These are phyloP conservation scores for Alternaria sp. DNA, from an alignment of 2,329 filamentous ascomycete genomes.

Conservation along the genomic window DNA sequence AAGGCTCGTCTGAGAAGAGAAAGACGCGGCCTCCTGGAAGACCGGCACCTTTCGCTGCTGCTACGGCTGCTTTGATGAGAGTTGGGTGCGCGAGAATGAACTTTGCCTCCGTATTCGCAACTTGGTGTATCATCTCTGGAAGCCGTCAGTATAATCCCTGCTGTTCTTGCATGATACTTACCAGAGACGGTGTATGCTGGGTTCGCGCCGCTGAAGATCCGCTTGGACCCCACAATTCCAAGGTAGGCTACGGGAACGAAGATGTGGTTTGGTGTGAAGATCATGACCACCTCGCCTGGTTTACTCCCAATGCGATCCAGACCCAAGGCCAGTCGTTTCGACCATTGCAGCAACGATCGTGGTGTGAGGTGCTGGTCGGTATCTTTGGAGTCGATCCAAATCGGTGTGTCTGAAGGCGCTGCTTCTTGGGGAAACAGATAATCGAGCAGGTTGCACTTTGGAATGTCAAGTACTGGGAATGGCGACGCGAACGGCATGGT, in stretches of 20 bases:
- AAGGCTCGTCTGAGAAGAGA: slow-evolving; percentile 41
- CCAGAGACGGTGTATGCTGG: slow-evolving; percentile 59
- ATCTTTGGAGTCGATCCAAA: slow-evolving; percentile 60
- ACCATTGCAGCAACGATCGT: slow-evolving; percentile 55
- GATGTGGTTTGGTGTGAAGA: slow-evolving; percentile 61
- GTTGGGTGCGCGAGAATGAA: slow-evolving; percentile 42
- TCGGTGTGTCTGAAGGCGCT: slow-evolving; percentile 49
- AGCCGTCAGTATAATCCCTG: slow-evolving; percentile 6
- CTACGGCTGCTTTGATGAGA: slow-evolving; percentile 33
- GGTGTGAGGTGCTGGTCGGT: slow-evolving; percentile 54
- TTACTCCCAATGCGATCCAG: slow-evolving; percentile 54
- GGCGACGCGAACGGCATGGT: slow-evolving; percentile 53
- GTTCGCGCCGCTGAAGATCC: slow-evolving; percentile 62
- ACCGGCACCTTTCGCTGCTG: slow-evolving; percentile 36
- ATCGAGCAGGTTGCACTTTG: slow-evolving; percentile 52
- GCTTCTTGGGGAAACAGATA: slow-evolving; percentile 42
- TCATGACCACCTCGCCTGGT: slow-evolving; percentile 59
- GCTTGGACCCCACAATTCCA: slow-evolving; percentile 58
- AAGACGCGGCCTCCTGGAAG: slow-evolving; percentile 39
- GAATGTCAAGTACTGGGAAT: slow-evolving; percentile 52
- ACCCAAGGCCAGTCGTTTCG: slow-evolving; percentile 56
- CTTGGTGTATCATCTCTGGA: slow-evolving; percentile 44
- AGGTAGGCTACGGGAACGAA: slow-evolving; percentile 61
- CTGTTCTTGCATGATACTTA: slow-evolving; percentile 26
- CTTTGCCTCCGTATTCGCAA: slow-evolving; percentile 42